Base-by-base conservation (phyloP, 2,329 filamentous ascomycete species). In the Sclerotinia minor region DNA sequence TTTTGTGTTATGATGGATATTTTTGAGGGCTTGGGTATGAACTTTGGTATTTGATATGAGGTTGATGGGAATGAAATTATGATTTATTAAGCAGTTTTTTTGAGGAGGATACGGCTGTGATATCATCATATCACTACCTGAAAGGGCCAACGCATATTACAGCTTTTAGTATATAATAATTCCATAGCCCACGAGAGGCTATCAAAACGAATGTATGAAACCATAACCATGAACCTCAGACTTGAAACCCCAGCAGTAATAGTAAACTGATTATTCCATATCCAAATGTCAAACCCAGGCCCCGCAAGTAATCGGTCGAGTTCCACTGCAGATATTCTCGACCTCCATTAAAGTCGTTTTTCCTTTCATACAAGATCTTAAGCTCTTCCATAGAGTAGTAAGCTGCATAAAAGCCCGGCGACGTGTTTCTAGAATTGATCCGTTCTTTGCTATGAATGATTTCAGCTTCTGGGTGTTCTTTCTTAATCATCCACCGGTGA, bases 321-420 rank as follows among this genome's bases (percentile, higher is more conserved):
- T n/a, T 15, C 59, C 45, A 26, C 50, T 41, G 41, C 41, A 50
- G 5, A 66, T 64, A 35, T 71, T 64, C 75, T 87, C 84, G 83
- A 87, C 86, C 65, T 83, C 81, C 69, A 79, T 84, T 77, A 72
- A 82, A 80, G 73, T 82, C 80, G 19, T 75, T 79, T 78, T 87
- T 54, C 80, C 77, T 75, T 83, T 85, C 0, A 78, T 77, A 78
- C 72, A 79, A 79, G 64, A 87, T 75, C 24, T 84, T 77, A 71
- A 83, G 71, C 78, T 87, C 87, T 77, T 88, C 84, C 71, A 88
- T 87, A 73, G 82, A 86, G 32, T 85, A 80, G 72, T 87, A 87
- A 0, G 78, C 80, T 2, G 80, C 81, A 71, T 87, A 87, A 73
- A 82, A 88, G 1, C 83, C 77, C 7, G 71, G 71, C 61, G 78